Evolutionary conservation across 306 rosid species (phyloP).

Genomic region (Castanea mollissima): DNA sequence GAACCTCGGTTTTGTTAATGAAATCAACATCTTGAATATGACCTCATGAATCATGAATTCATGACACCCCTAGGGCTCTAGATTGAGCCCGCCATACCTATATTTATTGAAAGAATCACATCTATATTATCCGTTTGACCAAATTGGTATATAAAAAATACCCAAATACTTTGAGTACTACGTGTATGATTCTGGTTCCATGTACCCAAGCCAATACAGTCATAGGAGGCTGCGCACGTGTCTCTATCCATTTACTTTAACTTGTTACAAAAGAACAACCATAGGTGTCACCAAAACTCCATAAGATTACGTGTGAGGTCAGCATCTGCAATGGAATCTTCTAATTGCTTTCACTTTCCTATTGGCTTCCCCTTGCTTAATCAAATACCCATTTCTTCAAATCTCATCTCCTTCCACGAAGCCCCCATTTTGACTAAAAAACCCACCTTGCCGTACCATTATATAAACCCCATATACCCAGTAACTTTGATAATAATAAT

Average conservation of each 20-base stretch:
- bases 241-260: background rate
- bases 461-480: background rate
- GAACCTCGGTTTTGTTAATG: too few relatives aligned
- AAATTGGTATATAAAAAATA: too few relatives aligned
- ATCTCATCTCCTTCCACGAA: constrained; percentile 22
- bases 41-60: too few relatives aligned
- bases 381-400: background rate
- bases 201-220: background rate
- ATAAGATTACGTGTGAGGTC: constrained; percentile 21
- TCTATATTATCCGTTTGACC: too few relatives aligned
- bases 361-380: background rate
- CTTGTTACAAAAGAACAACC: background rate
- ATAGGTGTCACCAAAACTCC: background rate
- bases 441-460: constrained; percentile 16
- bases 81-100: too few relatives aligned
- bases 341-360: constrained; percentile 8
- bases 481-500: too few relatives aligned
- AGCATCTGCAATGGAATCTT: constrained; percentile 15
- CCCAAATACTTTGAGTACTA: background rate
- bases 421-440: background rate
- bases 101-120: too few relatives aligned
- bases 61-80: too few relatives aligned
- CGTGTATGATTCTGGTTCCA: background rate
- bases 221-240: constrained; percentile 40
- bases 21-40: too few relatives aligned